Evolutionary conservation across 768 basidiomycete genomes (phyloP).

Genomic region (Mycena albidolilacea): DNA sequence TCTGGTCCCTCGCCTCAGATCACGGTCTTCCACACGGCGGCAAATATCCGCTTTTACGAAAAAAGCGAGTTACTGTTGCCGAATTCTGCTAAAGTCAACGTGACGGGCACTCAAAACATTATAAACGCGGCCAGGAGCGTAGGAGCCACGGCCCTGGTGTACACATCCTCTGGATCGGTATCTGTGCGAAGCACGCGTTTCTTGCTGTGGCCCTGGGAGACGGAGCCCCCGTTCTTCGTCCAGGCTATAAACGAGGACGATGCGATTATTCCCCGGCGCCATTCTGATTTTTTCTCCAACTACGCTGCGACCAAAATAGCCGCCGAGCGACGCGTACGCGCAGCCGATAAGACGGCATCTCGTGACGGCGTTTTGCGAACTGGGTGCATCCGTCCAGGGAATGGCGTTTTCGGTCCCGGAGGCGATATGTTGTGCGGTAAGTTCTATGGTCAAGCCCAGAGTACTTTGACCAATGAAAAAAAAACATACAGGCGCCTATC

Average conservation of each 20-base stretch:
- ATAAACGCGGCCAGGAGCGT: constrained; percentile 68
- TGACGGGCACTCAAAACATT: constrained; percentile 77
- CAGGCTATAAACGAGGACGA: constrained; percentile 80
- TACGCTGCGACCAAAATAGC: constrained; percentile 77
- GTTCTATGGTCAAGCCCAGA: background rate
- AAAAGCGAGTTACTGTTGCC: constrained; percentile 65
- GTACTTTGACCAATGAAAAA: background rate
- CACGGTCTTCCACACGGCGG: constrained; percentile 84
- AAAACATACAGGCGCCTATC: constrained; percentile 59
- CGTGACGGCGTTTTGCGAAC: constrained; percentile 64
- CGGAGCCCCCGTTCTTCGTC: constrained; percentile 66
- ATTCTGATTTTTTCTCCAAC: constrained; percentile 82
- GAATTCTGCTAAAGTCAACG: constrained; percentile 74
- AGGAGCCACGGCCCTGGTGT: constrained; percentile 73
- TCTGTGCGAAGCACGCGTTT: constrained; percentile 71
- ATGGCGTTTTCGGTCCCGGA: constrained; percentile 82
- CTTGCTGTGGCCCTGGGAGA: constrained; percentile 85
- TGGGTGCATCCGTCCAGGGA: constrained; percentile 84
- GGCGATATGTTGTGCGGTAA: constrained; percentile 75
- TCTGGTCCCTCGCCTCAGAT: constrained; percentile 55
- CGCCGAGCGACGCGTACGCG: constrained; percentile 67
- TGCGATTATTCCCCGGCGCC: constrained; percentile 61
- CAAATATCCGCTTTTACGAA: constrained; percentile 86
- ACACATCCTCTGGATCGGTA: constrained; percentile 83
- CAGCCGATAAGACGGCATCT: constrained; percentile 41